Percentiles rank a stretch among this genome's conserved stretches.
These are phyloP conservation scores for Penicillium argentinense DNA, from an alignment of 495 filamentous ascomycete genomes.

Conservation along the genomic window DNA sequence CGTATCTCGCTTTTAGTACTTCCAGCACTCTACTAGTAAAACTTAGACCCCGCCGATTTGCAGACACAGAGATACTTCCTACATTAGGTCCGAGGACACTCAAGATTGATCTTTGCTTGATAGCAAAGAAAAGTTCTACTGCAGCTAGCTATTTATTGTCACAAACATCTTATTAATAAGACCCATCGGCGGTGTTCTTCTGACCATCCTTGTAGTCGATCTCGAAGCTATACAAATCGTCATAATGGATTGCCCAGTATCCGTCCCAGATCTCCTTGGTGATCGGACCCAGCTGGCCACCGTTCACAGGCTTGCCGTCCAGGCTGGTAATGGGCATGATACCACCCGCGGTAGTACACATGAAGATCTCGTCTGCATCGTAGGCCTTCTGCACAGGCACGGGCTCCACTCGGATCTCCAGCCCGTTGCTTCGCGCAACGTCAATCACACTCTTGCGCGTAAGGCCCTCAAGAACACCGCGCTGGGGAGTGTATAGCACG, in stretches of 20 bases:
- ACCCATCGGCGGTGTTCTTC: no score
- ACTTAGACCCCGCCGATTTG: no score
- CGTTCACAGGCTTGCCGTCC: constrained; percentile 33
- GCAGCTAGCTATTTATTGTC: no score
- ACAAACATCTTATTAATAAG: no score
- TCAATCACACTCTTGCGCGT: constrained; percentile 37
- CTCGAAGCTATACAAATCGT: no score
- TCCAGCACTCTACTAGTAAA: no score
- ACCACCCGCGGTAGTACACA: constrained; percentile 41
- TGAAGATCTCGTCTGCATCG: constrained; percentile 35
- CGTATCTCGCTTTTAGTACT: no score
- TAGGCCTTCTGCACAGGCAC: constrained; percentile 34
- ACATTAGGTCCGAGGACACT: no score
- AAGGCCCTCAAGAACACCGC: constrained; percentile 33
- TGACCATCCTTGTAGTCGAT: no score
- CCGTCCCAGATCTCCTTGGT: constrained; percentile 43
- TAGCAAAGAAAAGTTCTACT: no score
- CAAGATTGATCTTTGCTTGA: no score
- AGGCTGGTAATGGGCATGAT: constrained; percentile 40
- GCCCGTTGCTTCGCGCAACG: constrained; percentile 17
- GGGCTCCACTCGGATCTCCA: constrained; percentile 25
- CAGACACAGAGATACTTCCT: no score
- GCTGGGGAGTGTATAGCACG: constrained; percentile 30
- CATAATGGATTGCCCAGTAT: constrained; percentile 42
- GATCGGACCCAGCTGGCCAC: constrained; percentile 33